Conservation (phyloP, 1,139 yeast genomes). For the Petasospora fabianii region DNA sequence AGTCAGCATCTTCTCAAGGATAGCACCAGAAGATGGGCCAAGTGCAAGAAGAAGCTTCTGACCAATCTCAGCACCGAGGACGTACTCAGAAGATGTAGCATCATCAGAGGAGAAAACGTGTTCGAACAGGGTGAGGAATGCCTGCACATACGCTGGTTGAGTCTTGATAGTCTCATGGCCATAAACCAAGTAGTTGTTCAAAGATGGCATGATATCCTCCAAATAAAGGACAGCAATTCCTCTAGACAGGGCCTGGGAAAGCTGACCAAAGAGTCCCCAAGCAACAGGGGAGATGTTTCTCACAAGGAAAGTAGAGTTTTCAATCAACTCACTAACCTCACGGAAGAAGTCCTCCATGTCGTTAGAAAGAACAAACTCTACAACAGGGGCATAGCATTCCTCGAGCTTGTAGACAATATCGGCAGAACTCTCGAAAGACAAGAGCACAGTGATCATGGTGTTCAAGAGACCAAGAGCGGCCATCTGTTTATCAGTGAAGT, state of each 20-base stretch:
- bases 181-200: conserved; percentile 74
- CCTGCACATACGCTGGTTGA: conserved; percentile 31
- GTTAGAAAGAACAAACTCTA: conserved; percentile 60
- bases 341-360: conserved; percentile 75
- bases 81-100: conserved; percentile 21
- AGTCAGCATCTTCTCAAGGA: conserved; percentile 26
- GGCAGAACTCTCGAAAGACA: conserved; percentile 79
- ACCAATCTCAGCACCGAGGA: conserved; percentile 29
- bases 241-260: conserved; percentile 49
- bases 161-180: conserved; percentile 42
- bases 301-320: conserved; percentile 75
- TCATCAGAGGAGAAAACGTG: conserved; percentile 30
- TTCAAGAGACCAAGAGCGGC: conserved; percentile 86
- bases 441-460: conserved; percentile 81
- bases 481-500: conserved; percentile 73
- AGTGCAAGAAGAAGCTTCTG: conserved; percentile 33
- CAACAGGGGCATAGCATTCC: conserved; percentile 68
- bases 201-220: conserved; percentile 72
- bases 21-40: conserved; percentile 27
- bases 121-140: conserved; percentile 36
- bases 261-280: conserved; percentile 66
- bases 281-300: conserved; percentile 68
- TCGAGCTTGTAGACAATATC: conserved; percentile 68
- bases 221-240: conserved; percentile 56
- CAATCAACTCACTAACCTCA: conserved; percentile 81